These are phyloP conservation scores for Penicillium sp. DNA, from an alignment of 2,329 filamentous ascomycete species.

Conservation along the genomic window DNA sequence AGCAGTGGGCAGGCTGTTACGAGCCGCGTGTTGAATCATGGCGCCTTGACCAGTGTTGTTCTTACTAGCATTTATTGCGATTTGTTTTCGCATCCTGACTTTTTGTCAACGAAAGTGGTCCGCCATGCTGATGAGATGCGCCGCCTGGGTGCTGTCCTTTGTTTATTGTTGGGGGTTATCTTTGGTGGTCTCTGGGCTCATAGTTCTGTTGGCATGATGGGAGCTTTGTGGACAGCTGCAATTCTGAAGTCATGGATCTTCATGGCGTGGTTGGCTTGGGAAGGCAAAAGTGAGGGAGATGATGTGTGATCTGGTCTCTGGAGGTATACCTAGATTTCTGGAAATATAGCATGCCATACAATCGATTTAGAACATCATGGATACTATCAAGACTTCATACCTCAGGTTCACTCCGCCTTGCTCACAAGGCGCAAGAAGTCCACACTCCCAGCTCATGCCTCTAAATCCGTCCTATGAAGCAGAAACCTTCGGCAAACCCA, in stretches of 20 bases:
- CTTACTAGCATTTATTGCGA: conserved; percentile 80
- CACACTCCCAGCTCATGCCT: too few relatives aligned
- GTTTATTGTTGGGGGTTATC: conserved; percentile 54
- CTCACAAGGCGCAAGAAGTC: too few relatives aligned
- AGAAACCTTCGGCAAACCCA: too few relatives aligned
- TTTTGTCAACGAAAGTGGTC: conserved; percentile 41
- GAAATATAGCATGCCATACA: too few relatives aligned
- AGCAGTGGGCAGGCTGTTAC: conserved; percentile 74
- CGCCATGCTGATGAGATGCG: conserved; percentile 54
- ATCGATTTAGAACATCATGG: too few relatives aligned
- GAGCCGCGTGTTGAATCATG: conserved; percentile 65
- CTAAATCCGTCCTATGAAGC: too few relatives aligned
- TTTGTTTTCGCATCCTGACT: conserved; percentile 62
- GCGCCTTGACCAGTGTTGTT: conserved; percentile 71
- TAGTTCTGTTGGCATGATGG: conserved; percentile 50
- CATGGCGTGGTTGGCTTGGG: conserved; percentile 60
- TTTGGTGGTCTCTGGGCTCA: conserved; percentile 54
- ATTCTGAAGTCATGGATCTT: conserved; percentile 56
- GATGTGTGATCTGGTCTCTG: neutral
- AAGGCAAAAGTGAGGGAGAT: conserved; percentile 35
- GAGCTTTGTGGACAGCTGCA: conserved; percentile 59
- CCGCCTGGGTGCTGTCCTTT: conserved; percentile 49
- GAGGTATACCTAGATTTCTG: too few relatives aligned
- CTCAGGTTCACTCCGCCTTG: too few relatives aligned
- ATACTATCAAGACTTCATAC: too few relatives aligned